Evolutionary conservation across 1,284 basidiomycete species (phyloP), one percentile per base, ranked within the genome.

Genomic region (Abortiporus biennis): DNA sequence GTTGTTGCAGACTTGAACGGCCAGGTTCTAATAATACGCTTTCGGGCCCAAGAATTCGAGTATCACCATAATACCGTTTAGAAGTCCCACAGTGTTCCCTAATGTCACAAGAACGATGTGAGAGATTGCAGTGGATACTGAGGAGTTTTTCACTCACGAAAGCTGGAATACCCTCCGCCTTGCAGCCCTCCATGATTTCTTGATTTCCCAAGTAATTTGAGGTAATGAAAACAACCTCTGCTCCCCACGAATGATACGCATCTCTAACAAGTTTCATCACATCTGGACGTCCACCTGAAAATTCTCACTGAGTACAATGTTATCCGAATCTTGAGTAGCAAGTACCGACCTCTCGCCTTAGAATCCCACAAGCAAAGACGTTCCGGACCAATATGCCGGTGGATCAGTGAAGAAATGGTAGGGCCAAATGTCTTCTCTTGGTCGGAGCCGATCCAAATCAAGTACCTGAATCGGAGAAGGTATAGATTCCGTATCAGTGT

Each of bases 121-220:
- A 39, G 27, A 37, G 24, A 31, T 57, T 55, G 67, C 66, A 69
- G n/a, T n/a, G 4, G 61, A 64, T 13, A 63, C 66, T 47, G n/a
- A n/a, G n/a, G n/a, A n/a, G n/a, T n/a, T n/a, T n/a, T n/a, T n/a
- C n/a, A n/a, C n/a, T n/a, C 47, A 71, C 78, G 54, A 81, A 81
- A 45, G 74, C 76, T 39, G 78, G 78, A 43, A 83, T 81, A 16
- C 73, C 72, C 21, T 70, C 72, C 49, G 66, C 67, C 59, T 76
- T 80, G 55, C 78, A 80, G 13, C 77, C 78, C 52, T 79, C 76
- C 78, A 81, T 80, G 61, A 83, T 74, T 57, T 83, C 78, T 47
- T 68, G 64, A 56, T 80, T 80, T 6, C 80, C 80, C 43, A 70
- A 67, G 52, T 62, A 69, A 55, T 81, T 81, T 2, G 76, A 79